These are phyloP conservation scores for Fusarium sp. DNA, from an alignment of 2,329 filamentous ascomycete genomes.

Conservation along the genomic window DNA sequence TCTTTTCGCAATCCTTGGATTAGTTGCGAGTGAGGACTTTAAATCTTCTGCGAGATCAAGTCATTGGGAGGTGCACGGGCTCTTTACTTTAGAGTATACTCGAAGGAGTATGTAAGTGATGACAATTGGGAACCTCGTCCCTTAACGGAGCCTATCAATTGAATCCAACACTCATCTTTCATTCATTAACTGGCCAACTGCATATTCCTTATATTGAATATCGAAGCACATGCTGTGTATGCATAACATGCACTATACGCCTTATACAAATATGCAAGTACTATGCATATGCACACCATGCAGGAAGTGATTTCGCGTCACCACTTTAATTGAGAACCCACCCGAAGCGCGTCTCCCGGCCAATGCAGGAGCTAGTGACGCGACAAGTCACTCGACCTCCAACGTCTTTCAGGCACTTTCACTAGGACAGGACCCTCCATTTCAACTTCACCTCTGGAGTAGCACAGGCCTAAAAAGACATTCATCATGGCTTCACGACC, in stretches of 20 bases:
- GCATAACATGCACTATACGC: no score
- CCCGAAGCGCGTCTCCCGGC: constrained; percentile 48
- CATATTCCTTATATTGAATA: background rate
- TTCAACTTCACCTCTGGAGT: constrained; percentile 19
- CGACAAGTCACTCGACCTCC: constrained; percentile 33
- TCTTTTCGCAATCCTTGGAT: no score
- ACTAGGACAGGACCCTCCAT: constrained; percentile 8
- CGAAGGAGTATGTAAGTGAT: no score
- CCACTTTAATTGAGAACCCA: constrained; percentile 45
- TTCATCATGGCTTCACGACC: constrained; percentile 76
- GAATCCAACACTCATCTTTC: background rate
- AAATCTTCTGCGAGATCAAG: background rate
- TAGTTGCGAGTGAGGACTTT: background rate
- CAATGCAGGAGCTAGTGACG: constrained; percentile 40
- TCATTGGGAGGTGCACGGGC: background rate
- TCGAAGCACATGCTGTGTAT: no score
- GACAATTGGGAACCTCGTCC: no score
- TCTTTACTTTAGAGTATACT: background rate
- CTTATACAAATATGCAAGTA: background rate
- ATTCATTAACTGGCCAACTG: background rate
- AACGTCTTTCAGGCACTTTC: constrained; percentile 28
- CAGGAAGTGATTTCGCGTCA: constrained; percentile 38
- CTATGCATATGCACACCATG: constrained; percentile 3
- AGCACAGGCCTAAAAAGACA: constrained; percentile 14
- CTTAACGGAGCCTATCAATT: no score